phyloP scores from a whole-genome alignment of 208 protist genomes.

The Crithidia fasciculata region DNA sequence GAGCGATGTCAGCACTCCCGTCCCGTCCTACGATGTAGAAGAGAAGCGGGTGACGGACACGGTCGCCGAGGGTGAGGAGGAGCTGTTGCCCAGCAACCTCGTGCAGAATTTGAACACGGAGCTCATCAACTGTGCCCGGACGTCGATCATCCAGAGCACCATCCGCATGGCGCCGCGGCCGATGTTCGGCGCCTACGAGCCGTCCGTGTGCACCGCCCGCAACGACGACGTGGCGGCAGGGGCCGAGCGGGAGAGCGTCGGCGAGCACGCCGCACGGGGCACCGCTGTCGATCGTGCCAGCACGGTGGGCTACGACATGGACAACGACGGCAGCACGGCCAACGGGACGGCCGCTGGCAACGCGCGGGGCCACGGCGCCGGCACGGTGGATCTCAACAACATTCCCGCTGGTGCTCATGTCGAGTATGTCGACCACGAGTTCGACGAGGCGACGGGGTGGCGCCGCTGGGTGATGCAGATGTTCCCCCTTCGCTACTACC shows the following conservation, averaged over 20 bases:
- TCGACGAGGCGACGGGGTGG: conserved; percentile 39
- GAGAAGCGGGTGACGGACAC: conserved; percentile 35
- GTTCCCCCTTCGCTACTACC: conserved; percentile 60
- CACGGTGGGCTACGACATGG: conserved; percentile 11
- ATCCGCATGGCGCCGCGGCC: conserved; percentile 10
- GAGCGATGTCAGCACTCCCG: background rate
- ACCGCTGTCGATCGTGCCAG: background rate
- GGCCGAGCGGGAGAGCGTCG: background rate
- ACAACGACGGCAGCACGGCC: conserved; percentile 16
- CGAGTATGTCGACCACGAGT: conserved; percentile 51
- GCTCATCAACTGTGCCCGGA: conserved; percentile 43
- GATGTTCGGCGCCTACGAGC: conserved; percentile 32
- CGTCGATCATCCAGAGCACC: conserved; percentile 30
- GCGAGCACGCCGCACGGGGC: background rate
- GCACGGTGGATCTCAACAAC: conserved; percentile 24
- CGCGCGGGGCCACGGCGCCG: background rate
- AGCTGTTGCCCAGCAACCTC: conserved; percentile 14
- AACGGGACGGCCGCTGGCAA: background rate
- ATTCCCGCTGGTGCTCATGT: conserved; percentile 21
- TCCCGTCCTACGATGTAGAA: conserved; percentile 24
- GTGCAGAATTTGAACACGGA: conserved; percentile 30
- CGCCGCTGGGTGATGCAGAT: conserved; percentile 42
- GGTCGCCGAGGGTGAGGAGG: conserved; percentile 27
- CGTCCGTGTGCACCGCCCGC: conserved; percentile 43
- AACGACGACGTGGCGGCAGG: conserved; percentile 16